Evolutionary conservation across 1,284 basidiomycete genomes (phyloP).

Genomic region (Ustilago bromivora): DNA sequence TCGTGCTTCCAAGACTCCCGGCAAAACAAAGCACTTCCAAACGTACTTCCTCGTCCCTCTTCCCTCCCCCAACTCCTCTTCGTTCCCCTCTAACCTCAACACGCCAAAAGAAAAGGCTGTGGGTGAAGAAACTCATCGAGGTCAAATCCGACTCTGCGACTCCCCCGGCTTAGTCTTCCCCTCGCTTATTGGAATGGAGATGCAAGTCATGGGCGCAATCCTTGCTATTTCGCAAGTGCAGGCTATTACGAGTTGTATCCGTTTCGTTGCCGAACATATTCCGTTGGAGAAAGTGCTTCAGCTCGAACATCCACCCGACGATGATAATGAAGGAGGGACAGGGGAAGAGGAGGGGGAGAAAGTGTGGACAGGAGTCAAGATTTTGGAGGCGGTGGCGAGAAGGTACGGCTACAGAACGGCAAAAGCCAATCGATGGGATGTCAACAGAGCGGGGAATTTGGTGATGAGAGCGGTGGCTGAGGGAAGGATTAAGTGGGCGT

Average conservation of each 20-base stretch:
- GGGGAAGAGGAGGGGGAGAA: slow-evolving; percentile 51
- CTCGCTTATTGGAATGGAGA: slow-evolving; percentile 56
- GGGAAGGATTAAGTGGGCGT: slow-evolving; percentile 83
- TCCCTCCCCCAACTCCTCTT: slow-evolving; percentile 78
- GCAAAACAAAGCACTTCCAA: slow-evolving; percentile 95
- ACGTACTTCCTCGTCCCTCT: slow-evolving; percentile 85
- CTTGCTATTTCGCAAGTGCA: slow-evolving; percentile 86
- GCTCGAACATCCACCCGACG: slow-evolving; percentile 70
- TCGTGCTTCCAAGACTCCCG: slow-evolving; percentile 86
- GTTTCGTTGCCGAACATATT: slow-evolving; percentile 78
- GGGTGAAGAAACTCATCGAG: slow-evolving; percentile 36
- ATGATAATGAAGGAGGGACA: slow-evolving; percentile 60
- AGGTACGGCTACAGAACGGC: slow-evolving; percentile 82
- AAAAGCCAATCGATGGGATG: slow-evolving; percentile 86
- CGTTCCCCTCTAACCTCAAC: slow-evolving; percentile 74
- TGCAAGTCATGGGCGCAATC: slow-evolving; percentile 80
- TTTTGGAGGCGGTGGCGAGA: slow-evolving; percentile 81
- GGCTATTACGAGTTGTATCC: slow-evolving; percentile 80
- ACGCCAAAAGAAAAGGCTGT: slow-evolving; percentile 38
- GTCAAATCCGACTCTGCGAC: slow-evolving; percentile 53
- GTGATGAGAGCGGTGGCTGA: slow-evolving; percentile 78
- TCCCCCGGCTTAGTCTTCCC: slow-evolving; percentile 76
- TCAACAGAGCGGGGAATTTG: slow-evolving; percentile 86
- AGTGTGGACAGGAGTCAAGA: slow-evolving; percentile 82
- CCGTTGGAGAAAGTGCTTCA: slow-evolving; percentile 81